Base-by-base conservation (phyloP, 1,284 basidiomycete genomes). In the Neolentinus lepideus region DNA sequence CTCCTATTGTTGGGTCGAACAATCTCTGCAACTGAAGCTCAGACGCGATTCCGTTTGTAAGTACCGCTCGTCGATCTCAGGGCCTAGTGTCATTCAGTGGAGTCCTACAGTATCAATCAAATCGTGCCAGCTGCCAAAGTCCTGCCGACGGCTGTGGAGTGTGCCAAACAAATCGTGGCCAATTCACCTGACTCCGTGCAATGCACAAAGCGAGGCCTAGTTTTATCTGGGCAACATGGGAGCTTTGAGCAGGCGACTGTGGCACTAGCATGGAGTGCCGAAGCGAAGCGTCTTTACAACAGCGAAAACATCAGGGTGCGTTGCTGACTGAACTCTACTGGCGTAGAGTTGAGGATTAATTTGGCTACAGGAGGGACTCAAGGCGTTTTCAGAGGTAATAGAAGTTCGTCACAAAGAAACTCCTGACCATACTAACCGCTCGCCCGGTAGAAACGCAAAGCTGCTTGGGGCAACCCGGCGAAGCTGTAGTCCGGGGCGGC, bases 141-240 rank as follows among this genome's bases (percentile, higher is more conserved):
- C 1, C 64, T 92, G 9, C 61, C 77, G 8, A 77, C 81, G 11
- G 91, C 92, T 0, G 67, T 94, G 29, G 71, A 74, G 2, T 70
- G 85, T 54, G 90, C 92, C 0, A 68, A 74, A 45, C 71, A 80
- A 56, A 83, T 94, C 59, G 73, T 72, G 16, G 65, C 68, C 19
- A 89, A 89, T 64, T 92, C 89, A 2, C 92, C 92, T 0, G 91
- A 94, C 66, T 79, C 90, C 0, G 84, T 94, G 1, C 84, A 88
- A 60, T 79, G 83, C 52, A 88, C 90, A 9, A 94, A 94, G 67
- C 75, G 79, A 19, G 86, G 77, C 0, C 70, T 92, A 14, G 57
- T 88, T 21, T 66, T 87, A 2, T 70, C 81, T 1, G 68, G 69
- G 3, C 77, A 82, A 55, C 72, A 75, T 45, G 76, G 76, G 16